Evolutionary conservation across 176 grass and related monocot species (phyloP).

Genomic region (Rhynchospora pubera): DNA sequence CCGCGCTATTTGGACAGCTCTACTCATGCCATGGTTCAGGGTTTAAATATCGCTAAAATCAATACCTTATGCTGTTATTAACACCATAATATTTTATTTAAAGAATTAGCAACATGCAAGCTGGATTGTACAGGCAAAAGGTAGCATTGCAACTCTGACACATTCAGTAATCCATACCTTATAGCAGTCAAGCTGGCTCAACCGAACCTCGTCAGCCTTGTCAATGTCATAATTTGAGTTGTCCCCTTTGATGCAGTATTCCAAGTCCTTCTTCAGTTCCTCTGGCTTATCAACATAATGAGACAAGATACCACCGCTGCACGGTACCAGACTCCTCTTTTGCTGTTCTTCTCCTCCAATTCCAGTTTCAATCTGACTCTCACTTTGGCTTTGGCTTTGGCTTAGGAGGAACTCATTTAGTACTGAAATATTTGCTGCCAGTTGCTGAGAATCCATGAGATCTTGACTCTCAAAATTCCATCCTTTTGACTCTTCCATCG

Average conservation of each 20-base stretch:
- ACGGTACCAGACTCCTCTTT: conserved; percentile 13
- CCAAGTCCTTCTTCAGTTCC: conserved; percentile 75
- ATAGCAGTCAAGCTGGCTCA: conserved; percentile 77
- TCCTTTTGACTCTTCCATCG: conserved; percentile 49
- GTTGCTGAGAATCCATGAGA: conserved; percentile 68
- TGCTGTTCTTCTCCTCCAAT: conserved; percentile 10
- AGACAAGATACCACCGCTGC: conserved; percentile 1
- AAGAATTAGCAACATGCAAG: neutral
- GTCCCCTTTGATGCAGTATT: conserved; percentile 54
- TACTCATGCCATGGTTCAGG: neutral
- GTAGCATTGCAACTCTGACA: neutral
- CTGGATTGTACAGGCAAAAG: neutral
- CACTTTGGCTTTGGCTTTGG: conserved; percentile 69
- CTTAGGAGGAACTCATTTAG: conserved; percentile 87
- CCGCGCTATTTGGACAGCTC: no score
- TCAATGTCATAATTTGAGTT: conserved; percentile 40
- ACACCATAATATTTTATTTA: neutral
- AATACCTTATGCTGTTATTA: neutral
- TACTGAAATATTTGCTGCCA: conserved; percentile 58
- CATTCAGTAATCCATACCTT: conserved; percentile 12
- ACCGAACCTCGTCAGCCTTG: conserved; percentile 35
- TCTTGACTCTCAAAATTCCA: conserved; percentile 67
- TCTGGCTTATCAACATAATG: conserved; percentile 32
- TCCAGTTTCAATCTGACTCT: conserved; percentile 33
- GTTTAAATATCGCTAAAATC: neutral